Base-by-base conservation (phyloP, 345 rosid species). In the Noccaea bulbosa region DNA sequence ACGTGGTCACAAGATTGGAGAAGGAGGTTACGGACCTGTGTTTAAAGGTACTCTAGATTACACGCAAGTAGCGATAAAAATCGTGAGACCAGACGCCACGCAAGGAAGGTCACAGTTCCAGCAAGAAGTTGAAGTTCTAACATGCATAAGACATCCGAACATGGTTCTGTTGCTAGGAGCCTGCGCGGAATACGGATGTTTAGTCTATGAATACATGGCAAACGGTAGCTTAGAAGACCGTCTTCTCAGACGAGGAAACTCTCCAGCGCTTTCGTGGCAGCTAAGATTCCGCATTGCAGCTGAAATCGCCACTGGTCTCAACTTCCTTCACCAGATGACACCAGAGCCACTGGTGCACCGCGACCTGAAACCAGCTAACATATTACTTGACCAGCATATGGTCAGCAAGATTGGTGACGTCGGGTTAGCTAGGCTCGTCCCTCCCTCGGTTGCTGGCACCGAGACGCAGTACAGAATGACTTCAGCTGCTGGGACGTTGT, bases 381-480 rank as follows among this genome's bases (percentile, higher is more conserved):
- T 76, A 44, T 63, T 76, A 34, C 75, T 76, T 22, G 55, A 63
- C 71, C 52, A 70, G 14, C 49, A 76, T 20, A 61, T 62, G 38
- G 92, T 90, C 39, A 88, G 97, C 85, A 93, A 90, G 83, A 88
- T 88, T 2, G 78, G 93, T 14, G 47, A 76, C 34, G 75, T 76
- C 5, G 75, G 75, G 0, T 64, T 76, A 4, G 60, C 79, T 34
- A 69, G 71, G 60, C 75, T 69, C 30, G 33, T 63, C 38, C 75
- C 75, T 62, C 79, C 71, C 8, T 61, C 75, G 5, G 47, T 54
- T 39, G 11, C 57, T 15, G 69, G 62, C 20, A 3, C 63, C 1
- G 58, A 32, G 11, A 63, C 71, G 17, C 60, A 63, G 30, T 69
- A 69, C 39, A 54, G 30, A 53, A 33, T 75, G 51, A 76, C 75